Evolutionary conservation across 345 rosid genomes (phyloP), one percentile per base, ranked within the genome.

Genomic region (Punica granatum): DNA sequence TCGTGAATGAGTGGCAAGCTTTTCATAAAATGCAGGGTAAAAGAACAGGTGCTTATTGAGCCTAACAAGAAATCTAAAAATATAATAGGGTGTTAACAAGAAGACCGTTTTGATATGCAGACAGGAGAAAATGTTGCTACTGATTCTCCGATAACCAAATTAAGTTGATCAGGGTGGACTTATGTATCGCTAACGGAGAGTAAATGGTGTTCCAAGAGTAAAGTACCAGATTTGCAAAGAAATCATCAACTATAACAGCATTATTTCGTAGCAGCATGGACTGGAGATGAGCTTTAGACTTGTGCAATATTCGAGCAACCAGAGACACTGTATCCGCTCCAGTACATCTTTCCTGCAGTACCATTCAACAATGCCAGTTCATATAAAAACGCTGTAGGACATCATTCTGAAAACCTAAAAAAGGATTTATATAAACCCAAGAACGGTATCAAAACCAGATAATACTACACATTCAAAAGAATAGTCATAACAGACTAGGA

Each of bases 211-310:
- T 35, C 46, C 36, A 25, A 70, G 32, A 54, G 31, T 19, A 48
- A 72, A 73, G 64, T 84, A 94, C 98, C 92, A 89, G 77, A 69
- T 86, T 83, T 63, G 74, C 74, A 73, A 79, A 92, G 76, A 95
- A 95, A 77, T 92, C 98, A 82, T 95, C 99, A 65, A 95, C 92
- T 48, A 82, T 66, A 75, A 88, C 75, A 23, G 90, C 84, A 74
- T 82, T 92, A 79, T 82, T 92, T 76, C 77, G 88, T 74, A 89
- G 82, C 74, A 95, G 92, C 96, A 90, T 86, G 32, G 96, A 90
- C 70, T 95, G 98, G 67, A 95, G 88, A 83, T 86, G 96, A 67
- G 89, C 77, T 84, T 84, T 95, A 70, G 99, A 92, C 78, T 84
- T 92, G 72, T 88, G 85, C 81, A 95, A 76, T 67, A 87, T 76